A percentile compares a stretch with the other conserved stretches of the same genome.
phyloP scores from a whole-genome alignment of 108 stramenopile species.

The Fragilaria radians region DNA sequence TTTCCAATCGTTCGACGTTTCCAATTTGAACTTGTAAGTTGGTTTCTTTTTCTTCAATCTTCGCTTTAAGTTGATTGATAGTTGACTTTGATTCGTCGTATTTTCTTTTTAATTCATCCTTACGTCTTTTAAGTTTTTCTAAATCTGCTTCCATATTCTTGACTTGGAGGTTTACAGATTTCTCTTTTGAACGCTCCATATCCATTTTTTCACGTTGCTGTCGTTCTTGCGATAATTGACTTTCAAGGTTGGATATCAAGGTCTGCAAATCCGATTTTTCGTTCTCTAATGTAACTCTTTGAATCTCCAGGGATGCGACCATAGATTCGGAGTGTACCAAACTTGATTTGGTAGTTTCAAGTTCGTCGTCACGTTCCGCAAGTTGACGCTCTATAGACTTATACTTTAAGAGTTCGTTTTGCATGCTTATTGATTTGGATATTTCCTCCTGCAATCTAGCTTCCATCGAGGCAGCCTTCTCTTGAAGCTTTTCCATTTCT shows the following conservation, averaged over 20 bases:
- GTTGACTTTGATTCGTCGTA: slow-evolving; percentile 12
- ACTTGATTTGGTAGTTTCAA: too few relatives aligned
- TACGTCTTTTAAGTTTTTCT: not conserved
- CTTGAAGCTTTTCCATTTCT: slow-evolving; percentile 3
- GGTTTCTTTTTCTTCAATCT: slow-evolving; percentile 11
- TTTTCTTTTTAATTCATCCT: not conserved
- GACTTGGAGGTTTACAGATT: not conserved
- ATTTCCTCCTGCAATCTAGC: not conserved
- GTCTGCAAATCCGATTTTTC: too few relatives aligned
- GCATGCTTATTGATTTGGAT: not conserved
- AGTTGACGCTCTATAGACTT: slow-evolving; percentile 13
- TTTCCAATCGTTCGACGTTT: slow-evolving; percentile 6
- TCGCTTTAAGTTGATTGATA: slow-evolving; percentile 19
- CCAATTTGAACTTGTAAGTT: slow-evolving; percentile 7
- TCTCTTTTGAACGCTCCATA: too few relatives aligned
- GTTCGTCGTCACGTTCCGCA: not conserved
- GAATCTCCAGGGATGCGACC: too few relatives aligned
- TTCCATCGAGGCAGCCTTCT: not conserved
- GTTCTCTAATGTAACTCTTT: too few relatives aligned
- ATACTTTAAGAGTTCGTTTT: slow-evolving; percentile 22
- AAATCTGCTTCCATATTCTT: not conserved
- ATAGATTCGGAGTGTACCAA: too few relatives aligned
- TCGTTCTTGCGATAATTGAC: too few relatives aligned
- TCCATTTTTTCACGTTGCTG: too few relatives aligned
- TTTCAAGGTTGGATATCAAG: too few relatives aligned